A percentile compares a stretch with the other conserved stretches of the same genome.
Conservation (phyloP, 148 eudicot species). For the Silene conica region DNA sequence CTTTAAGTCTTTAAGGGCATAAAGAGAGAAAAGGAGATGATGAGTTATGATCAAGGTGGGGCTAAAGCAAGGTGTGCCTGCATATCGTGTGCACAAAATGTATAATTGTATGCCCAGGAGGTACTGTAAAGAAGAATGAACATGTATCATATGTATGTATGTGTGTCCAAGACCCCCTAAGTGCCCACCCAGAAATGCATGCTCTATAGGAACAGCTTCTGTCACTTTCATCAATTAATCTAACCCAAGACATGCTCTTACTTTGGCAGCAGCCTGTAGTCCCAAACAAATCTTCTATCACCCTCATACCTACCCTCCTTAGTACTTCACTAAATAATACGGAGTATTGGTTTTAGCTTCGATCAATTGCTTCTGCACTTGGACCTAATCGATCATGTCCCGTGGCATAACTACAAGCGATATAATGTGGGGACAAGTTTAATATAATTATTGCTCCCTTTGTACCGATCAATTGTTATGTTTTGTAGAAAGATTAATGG, state of each 20-base stretch:
- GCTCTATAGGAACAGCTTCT: background rate
- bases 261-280: background rate
- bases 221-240: background rate
- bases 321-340: too few relatives aligned
- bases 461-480: too few relatives aligned
- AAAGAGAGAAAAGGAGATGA: background rate
- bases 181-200: background rate
- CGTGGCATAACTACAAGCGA: too few relatives aligned
- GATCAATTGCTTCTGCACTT: background rate
- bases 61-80: background rate
- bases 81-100: background rate
- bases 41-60: background rate
- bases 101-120: background rate
- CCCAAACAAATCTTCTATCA: background rate
- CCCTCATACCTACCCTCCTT: background rate
- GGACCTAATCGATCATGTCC: too few relatives aligned
- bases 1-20: background rate
- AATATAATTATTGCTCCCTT: too few relatives aligned
- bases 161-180: background rate
- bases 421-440: too few relatives aligned
- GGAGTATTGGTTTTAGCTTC: background rate
- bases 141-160: too few relatives aligned
- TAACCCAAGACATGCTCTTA: background rate
- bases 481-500: too few relatives aligned
- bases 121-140: background rate